Base-by-base conservation (phyloP, 2,329 filamentous ascomycete species). In the Fusarium marasasianum region DNA sequence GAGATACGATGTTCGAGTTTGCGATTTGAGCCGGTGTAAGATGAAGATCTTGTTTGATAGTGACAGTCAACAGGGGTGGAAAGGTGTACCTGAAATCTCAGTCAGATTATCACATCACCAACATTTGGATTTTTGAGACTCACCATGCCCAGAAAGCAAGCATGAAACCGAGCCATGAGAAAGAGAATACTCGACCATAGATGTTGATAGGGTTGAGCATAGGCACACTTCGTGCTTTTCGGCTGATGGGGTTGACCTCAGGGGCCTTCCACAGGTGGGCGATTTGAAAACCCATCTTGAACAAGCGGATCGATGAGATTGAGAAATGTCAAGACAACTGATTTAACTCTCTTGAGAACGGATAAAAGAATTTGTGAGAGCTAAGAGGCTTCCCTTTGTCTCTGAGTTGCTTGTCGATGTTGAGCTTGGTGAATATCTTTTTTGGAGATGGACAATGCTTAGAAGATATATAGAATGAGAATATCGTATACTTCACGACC, bases 1-100 rank as follows among this genome's bases (percentile, higher is more conserved):
- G 86, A 11, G 94, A 95, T 66, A 96, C 89, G 70, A 98, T 96
- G 83, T 98, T 98, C 43, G 95, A 98, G 84, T 97, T 98, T 76
- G 92, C 91, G 60, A 98, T 87, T 81, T 98, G 88, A 40, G 86
- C 85, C 33, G 91, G 86, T 17, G 88, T 91, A 77, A 98, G 90
- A 58, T 91, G 81, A 40, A 98, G 88, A 79, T 98, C 94, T 72
- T 91, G 86, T 80, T 92, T 92, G 84, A 98, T 97, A 35, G 94
- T 94, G 79, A 92, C 89, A 57, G 91, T 90, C 79, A 94, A 86
- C 80, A 96, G 85, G 76, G 95, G 95, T 73, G 95, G 94, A 82
- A 97, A 98, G 4, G 95, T 93, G 85, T 97, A 97, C 82, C 82
- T 82, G 40, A 15, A 43, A 38, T 29, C 35, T 22, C 14, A 24